A percentile compares a stretch with the other conserved stretches of the same genome.
Evolutionary conservation across 441 rosid species (phyloP).

Genomic region (Macaranga tanarius): DNA sequence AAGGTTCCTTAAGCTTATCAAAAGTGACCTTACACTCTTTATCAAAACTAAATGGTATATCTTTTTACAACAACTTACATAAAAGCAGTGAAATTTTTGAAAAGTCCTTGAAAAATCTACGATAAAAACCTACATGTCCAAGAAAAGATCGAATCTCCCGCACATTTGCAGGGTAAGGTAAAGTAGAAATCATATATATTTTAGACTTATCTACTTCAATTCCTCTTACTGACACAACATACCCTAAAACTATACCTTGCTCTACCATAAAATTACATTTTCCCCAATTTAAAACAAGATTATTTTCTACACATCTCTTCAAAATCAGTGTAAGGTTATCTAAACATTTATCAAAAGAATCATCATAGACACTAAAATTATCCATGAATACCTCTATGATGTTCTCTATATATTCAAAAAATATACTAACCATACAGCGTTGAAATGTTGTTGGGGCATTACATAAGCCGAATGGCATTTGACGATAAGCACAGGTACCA

Average conservation of each 20-base stretch:
- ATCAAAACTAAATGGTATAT: too few relatives aligned
- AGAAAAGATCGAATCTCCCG: background rate
- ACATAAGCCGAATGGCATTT: background rate
- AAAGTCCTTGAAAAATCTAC: background rate
- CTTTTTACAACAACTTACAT: too few relatives aligned
- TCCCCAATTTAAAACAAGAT: background rate
- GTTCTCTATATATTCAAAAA: too few relatives aligned
- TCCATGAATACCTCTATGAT: too few relatives aligned
- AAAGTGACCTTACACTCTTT: too few relatives aligned
- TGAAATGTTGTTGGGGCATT: background rate
- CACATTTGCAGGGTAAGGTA: background rate
- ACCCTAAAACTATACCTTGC: background rate
- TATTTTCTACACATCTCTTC: background rate
- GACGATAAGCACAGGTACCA: background rate
- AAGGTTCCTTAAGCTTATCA: too few relatives aligned
- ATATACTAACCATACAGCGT: too few relatives aligned
- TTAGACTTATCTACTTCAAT: conserved; percentile 1
- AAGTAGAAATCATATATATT: background rate
- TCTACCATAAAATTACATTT: background rate
- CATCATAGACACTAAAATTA: too few relatives aligned
- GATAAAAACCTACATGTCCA: background rate
- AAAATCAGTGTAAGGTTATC: background rate
- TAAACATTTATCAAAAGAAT: too few relatives aligned
- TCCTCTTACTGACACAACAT: background rate
- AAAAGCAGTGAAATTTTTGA: too few relatives aligned